Evolutionary conservation across 805 yeast genomes (phyloP).

Genomic region (Blastobotrys mokoenaii): DNA sequence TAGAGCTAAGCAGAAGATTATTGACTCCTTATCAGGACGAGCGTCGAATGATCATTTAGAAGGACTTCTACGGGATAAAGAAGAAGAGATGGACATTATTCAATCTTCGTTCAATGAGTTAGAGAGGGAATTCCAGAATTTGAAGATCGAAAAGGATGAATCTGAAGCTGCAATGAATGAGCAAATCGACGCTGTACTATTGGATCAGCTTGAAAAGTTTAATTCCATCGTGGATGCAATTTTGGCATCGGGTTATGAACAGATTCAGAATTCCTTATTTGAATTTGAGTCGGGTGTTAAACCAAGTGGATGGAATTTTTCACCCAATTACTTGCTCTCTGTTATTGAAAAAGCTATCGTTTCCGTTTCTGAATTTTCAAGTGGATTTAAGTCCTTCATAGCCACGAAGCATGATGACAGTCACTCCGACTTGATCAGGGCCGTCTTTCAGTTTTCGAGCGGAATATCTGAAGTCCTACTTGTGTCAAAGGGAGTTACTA

Average conservation of each 20-base stretch:
- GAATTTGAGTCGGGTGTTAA: constrained; percentile 73
- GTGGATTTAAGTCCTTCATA: constrained; percentile 62
- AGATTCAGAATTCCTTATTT: constrained; percentile 62
- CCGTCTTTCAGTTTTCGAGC: constrained; percentile 55
- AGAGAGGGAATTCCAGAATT: constrained; percentile 59
- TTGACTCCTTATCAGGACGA: constrained; percentile 22
- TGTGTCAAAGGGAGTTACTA: constrained; percentile 60
- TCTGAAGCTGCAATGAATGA: constrained; percentile 48
- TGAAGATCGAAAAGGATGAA: constrained; percentile 34
- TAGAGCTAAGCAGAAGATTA: constrained; percentile 26
- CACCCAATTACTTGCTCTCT: constrained; percentile 61
- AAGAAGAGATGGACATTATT: constrained; percentile 68
- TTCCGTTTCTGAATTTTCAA: constrained; percentile 71
- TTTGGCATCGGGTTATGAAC: constrained; percentile 55
- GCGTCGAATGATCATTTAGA: constrained; percentile 32
- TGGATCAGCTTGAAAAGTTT: constrained; percentile 42
- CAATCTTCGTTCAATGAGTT: constrained; percentile 52
- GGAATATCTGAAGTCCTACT: constrained; percentile 54
- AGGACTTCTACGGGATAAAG: constrained; percentile 49
- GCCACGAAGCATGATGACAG: constrained; percentile 61
- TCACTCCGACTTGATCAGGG: constrained; percentile 47
- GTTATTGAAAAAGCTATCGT: constrained; percentile 62
- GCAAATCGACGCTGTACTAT: constrained; percentile 46
- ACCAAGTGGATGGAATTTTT: constrained; percentile 69
- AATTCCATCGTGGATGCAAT: constrained; percentile 59